Percentiles rank a stretch among this genome's conserved stretches.
Conservation (phyloP, 2,329 filamentous ascomycete species). For the Byssoonygena ceratinophila region DNA sequence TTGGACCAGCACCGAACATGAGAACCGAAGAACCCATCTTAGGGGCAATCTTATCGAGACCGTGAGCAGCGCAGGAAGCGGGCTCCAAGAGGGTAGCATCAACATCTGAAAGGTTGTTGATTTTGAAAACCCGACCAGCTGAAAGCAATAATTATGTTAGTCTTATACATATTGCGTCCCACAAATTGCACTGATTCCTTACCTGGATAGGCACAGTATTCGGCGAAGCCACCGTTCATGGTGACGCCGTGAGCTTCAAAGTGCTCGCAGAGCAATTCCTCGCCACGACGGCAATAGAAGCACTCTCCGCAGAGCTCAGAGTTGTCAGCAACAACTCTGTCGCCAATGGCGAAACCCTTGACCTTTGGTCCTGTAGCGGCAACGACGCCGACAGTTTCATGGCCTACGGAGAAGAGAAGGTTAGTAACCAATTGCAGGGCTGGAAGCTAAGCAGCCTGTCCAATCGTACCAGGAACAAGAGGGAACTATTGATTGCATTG, state of each 20-base stretch:
- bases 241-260: constrained; percentile 51
- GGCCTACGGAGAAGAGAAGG: constrained; percentile 36
- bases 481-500: constrained; percentile 43
- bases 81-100: constrained; percentile 60
- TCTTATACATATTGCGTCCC: not conserved
- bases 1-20: constrained; percentile 58
- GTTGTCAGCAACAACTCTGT: constrained; percentile 50
- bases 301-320: constrained; percentile 57
- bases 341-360: constrained; percentile 50
- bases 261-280: constrained; percentile 58
- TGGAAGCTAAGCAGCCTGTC: not conserved
- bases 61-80: constrained; percentile 58
- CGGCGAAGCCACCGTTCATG: constrained; percentile 61
- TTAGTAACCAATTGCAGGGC: not conserved
- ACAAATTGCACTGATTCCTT: not conserved
- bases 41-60: constrained; percentile 57
- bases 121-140: constrained; percentile 52
- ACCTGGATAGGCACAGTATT: constrained; percentile 50
- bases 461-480: constrained; percentile 46
- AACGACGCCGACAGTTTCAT: constrained; percentile 58
- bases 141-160: constrained; percentile 16
- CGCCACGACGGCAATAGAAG: constrained; percentile 61
- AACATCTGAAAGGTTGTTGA: constrained; percentile 53
- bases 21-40: constrained; percentile 54
- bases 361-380: constrained; percentile 50